Evolutionary conservation across 208 protist genomes (phyloP), one percentile per base, ranked within the genome.

Genomic region (Trypanosoma grayi): DNA sequence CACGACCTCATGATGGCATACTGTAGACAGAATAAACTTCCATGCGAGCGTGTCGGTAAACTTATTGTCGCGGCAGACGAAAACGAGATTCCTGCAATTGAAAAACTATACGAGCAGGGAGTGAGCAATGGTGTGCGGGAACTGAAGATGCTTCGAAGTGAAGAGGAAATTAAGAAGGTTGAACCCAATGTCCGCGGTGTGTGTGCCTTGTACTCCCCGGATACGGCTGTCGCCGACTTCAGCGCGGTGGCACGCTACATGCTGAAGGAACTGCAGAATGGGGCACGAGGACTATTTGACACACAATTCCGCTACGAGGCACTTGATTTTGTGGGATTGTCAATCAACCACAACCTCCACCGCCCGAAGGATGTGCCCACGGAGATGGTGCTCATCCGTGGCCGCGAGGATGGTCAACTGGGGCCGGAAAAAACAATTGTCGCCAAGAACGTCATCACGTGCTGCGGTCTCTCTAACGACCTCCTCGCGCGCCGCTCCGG

Each of bases 161-260:
- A 79, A 66, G 73, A 93, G 44, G 82, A 76, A 46, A 92, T 95
- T 16, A 61, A 87, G 46, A 46, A 66, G 30, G 64, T 87, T 30
- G 88, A 97, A 69, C 89, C 93, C 24, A 58, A 80, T 53, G 80
- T 96, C 9, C 37, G 11, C 8, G 87, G 85, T 24, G 60, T 92
- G 11, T 62, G 52, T 13, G 93, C 92, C 20, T 66, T 97, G 31
- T 87, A 88, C 66, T 96, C 87, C 9, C 91, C 90, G 8, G 63
- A 70, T 33, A 95, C 93, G 16, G 93, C 87, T 58, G 95, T 97
- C 33, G 59, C 78, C 2, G 87, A 96, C 73, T 97, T 87, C 52
- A 57, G 56, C n/a, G 75, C 75, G 8, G 86, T 97, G 13, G 79
- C 85, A 24, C 66, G 78, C 36, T 69, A 77, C 45, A 85, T 95